phyloP scores from a whole-genome alignment of 2,329 filamentous ascomycete species.

The Madurella mycetomatis region DNA sequence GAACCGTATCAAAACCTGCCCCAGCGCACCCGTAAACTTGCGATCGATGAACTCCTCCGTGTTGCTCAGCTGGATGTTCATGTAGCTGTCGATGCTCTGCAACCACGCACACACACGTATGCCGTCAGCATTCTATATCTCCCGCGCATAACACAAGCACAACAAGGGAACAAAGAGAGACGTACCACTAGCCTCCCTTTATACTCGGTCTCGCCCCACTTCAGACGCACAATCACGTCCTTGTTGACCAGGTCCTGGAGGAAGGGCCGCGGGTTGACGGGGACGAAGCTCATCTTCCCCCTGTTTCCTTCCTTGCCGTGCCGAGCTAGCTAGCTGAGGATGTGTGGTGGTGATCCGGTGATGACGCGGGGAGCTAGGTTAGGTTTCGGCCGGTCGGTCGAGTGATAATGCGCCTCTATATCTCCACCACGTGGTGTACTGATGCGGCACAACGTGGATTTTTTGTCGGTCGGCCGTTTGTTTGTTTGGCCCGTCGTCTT shows the following conservation, averaged over 20 bases:
- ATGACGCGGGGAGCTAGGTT: not conserved
- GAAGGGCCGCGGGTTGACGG: constrained; percentile 94
- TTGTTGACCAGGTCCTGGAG: constrained; percentile 93
- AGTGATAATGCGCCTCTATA: too few species aligned
- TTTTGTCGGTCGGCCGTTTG: too few species aligned
- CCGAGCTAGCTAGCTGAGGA: not conserved
- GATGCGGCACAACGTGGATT: too few species aligned
- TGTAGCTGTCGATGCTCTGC: constrained; percentile 86
- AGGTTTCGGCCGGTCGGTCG: too few species aligned
- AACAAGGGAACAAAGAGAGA: not conserved
- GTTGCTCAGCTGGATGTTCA: constrained; percentile 92
- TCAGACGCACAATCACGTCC: constrained; percentile 84
- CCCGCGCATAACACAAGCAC: not conserved
- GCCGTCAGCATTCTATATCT: not conserved
- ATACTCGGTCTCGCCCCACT: constrained; percentile 98
- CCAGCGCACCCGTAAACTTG: constrained; percentile 77
- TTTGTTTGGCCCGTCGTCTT: too few species aligned
- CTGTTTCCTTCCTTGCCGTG: not conserved
- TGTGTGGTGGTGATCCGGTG: too few species aligned
- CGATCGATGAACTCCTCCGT: constrained; percentile 91
- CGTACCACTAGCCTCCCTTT: constrained; percentile 68
- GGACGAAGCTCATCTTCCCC: constrained; percentile 58
- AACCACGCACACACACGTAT: not conserved
- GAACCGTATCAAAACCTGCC: constrained; percentile 88
- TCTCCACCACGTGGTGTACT: too few species aligned